phyloP scores from a whole-genome alignment of 371 early-diverging fungal genomes.

The Mycotypha africana region DNA sequence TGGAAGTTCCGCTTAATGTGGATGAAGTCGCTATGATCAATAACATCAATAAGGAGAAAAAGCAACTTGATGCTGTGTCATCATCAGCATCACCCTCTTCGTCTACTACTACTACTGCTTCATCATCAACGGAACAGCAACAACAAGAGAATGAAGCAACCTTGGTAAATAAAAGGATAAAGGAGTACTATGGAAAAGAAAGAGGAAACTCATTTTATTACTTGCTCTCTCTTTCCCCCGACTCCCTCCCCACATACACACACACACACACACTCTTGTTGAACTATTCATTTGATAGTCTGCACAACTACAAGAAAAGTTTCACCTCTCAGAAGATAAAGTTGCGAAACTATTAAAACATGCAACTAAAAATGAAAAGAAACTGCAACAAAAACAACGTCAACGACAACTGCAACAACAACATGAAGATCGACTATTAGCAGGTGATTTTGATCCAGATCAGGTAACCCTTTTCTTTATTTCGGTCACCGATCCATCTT shows the following conservation, averaged over 20 bases:
- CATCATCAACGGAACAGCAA: too few species aligned
- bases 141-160: too few species aligned
- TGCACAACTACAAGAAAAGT: constrained; percentile 55
- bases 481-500: too few species aligned
- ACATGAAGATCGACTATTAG: constrained; percentile 28
- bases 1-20: constrained; percentile 35
- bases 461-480: constrained; percentile 16
- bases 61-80: constrained; percentile 2
- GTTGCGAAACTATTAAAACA: constrained; percentile 50
- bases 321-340: constrained; percentile 57
- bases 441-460: constrained; percentile 27
- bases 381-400: too few species aligned
- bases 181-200: too few species aligned
- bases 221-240: too few species aligned
- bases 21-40: constrained; percentile 46
- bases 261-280: not conserved
- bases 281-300: constrained; percentile 23
- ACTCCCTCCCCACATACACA: too few species aligned
- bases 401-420: too few species aligned
- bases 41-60: constrained; percentile 18
- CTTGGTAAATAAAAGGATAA: too few species aligned
- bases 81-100: too few species aligned
- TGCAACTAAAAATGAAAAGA: constrained; percentile 28
- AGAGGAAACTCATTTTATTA: too few species aligned
- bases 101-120: too few species aligned